Base-by-base conservation (phyloP, 2,329 filamentous ascomycete genomes). In the Botrytis paeoniae region DNA sequence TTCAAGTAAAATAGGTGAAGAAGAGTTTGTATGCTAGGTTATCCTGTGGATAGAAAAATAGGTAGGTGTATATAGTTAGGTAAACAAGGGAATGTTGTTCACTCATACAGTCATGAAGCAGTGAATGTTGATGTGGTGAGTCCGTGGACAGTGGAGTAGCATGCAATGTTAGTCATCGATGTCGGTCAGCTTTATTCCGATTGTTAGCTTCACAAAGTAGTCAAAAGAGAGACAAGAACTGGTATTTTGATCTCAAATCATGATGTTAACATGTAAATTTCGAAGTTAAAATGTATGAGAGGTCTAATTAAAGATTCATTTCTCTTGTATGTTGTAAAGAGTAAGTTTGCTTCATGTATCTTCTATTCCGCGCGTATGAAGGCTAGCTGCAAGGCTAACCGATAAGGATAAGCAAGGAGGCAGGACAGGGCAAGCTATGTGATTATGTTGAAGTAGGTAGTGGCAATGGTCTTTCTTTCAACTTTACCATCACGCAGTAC, bases 381-480 rank as follows among this genome's bases (percentile, higher is more conserved):
- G 57, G 32, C 20, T 61, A 32, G 62, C 62, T 48, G 10, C 29
- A 35, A 37, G 41, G 20, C 48, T 68, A 25, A 32, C n/a, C n/a
- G 65, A 57, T 57, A 57, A 57, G 37, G 48, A 41, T 57, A 57
- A 32, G 25, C 48, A 68, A n/a, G 32, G 22, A 51, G 63, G 41
- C 39, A 64, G n/a, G 14, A 18, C 29, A 35, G 39, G 32, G n/a
- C 25, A 29, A 2, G 59, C 59, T 39, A 7, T 61, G n/a, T 14
- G 32, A 64, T n/a, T 37, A 35, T 65, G 22, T 65, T 66, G 43
- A 37, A 51, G 35, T 45, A 51, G 48, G 45, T 3, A 39, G 32
- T 66, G 32, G 22, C 35, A 83, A 39, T 71, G 45, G 12, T 39
- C 32, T 35, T 35, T 10, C 35, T 25, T 22, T 43, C n/a, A 41